Conservation (phyloP, 2,329 filamentous ascomycete genomes). For the Dothistroma septosporum region DNA sequence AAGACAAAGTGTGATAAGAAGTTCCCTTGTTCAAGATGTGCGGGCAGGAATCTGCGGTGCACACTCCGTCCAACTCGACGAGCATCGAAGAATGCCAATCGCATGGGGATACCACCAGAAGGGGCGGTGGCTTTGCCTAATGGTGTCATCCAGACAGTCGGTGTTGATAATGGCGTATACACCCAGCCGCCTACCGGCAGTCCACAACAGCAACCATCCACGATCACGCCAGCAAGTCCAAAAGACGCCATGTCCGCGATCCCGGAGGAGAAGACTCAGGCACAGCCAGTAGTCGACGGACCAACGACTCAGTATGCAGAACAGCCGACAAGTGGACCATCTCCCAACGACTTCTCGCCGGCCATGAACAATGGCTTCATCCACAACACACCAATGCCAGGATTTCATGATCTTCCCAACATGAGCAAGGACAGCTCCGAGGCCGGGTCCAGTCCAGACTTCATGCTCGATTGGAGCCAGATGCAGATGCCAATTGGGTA, state of each 20-base stretch:
- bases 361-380: conserved; percentile 33
- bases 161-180: conserved; percentile 17
- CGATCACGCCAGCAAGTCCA: conserved; percentile 35
- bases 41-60: conserved; percentile 47
- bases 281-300: conserved; percentile 30
- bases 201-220: conserved; percentile 17
- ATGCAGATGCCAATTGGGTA: conserved; percentile 45
- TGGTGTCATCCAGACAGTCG: conserved; percentile 19
- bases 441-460: conserved; percentile 42
- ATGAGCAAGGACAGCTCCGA: conserved; percentile 40
- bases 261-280: conserved; percentile 28
- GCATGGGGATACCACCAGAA: conserved; percentile 32
- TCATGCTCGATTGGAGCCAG: conserved; percentile 48
- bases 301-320: conserved; percentile 41
- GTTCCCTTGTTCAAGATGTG: conserved; percentile 52
- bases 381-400: conserved; percentile 44
- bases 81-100: conserved; percentile 43
- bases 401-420: conserved; percentile 44
- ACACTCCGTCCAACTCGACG: conserved; percentile 47
- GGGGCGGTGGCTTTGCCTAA: conserved; percentile 27
- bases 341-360: conserved; percentile 25
- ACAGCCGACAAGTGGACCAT: conserved; percentile 36
- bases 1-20: conserved; percentile 55
- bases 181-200: conserved; percentile 2
- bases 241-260: conserved; percentile 24